Evolutionary conservation across 495 filamentous ascomycete species (phyloP), one percentile per base, ranked within the genome.

Genomic region (Lentithecium fluviatile): DNA sequence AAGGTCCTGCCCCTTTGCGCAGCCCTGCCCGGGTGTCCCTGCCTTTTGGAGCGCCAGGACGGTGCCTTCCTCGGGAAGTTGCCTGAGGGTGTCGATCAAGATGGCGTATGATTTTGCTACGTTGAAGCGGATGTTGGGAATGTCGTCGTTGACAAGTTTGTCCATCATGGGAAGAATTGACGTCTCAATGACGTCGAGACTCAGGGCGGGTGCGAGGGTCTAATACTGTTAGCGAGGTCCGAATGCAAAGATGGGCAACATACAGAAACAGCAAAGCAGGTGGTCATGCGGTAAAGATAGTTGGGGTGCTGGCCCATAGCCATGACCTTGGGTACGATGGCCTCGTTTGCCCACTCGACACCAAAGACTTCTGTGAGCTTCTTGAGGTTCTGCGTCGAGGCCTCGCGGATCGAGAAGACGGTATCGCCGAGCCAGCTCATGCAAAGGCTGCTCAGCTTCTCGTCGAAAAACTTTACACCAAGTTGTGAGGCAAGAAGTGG

Each of bases 341-440:
- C 91, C 65, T 90, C 88, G 75, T 85, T 91, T n/a, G 94, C 92
- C 94, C 94, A 98, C 50, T 95, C 90, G 15, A 97, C 92, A 13
- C 94, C 94, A 70, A 98, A 98, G 0, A 98, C 94, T 73, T 97
- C 95, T 12, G 94, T 98, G 37, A 98, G 82, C 80, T 97, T 97
- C 81, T 93, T 95, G 54, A 98, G 76, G 73, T 98, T 98, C 69
- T 91, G 89, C 24, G 94, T 98, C 23, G 93, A 94, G 21, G 94
- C 94, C 74, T 98, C 94, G 59, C 94, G 85, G 69, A 98, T 98
- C 11, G 92, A 96, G 78, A 96, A 98, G 62, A 98, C 94, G 0
- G 94, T 97, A 69, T 98, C 94, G 24, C 95, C 95, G n/a, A 98
- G 82, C 94, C 94, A 98, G 59, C 89, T 88, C 94, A 98, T 98